phyloP scores from a whole-genome alignment of 306 rosid genomes.

The Trifolium pratense region DNA sequence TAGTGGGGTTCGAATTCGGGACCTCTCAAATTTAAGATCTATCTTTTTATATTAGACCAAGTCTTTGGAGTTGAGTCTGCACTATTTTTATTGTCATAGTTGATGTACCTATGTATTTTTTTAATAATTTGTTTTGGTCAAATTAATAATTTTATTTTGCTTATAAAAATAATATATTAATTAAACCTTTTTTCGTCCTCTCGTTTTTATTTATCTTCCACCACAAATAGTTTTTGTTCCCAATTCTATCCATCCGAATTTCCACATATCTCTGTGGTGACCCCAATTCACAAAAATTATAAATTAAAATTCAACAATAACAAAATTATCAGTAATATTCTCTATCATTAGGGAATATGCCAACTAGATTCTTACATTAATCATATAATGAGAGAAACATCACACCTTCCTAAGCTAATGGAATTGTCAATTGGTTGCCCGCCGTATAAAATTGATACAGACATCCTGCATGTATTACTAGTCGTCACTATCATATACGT shows the following conservation, averaged over 20 bases:
- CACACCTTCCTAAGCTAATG: background rate
- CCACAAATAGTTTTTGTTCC: background rate
- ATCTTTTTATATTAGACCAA: no score
- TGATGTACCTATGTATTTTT: no score
- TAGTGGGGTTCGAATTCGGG: no score
- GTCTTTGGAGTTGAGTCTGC: no score
- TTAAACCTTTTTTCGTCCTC: background rate
- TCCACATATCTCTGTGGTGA: background rate
- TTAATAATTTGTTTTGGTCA: no score
- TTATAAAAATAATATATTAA: no score
- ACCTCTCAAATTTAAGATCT: no score
- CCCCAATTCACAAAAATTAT: background rate
- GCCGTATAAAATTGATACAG: background rate
- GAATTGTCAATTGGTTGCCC: background rate
- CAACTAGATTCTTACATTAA: constrained; percentile 1
- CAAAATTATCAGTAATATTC: constrained; percentile 14
- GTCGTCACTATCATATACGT: background rate
- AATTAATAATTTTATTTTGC: no score
- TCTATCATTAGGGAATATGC: constrained; percentile 41
- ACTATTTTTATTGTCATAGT: no score
- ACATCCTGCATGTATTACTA: background rate
- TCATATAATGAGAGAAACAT: background rate
- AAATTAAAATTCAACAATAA: background rate
- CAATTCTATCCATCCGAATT: background rate
- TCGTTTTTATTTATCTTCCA: background rate